Percentiles rank a stretch among this genome's conserved stretches.
phyloP scores from a whole-genome alignment of 148 eudicot species.

The Rhododendron mucronatum region DNA sequence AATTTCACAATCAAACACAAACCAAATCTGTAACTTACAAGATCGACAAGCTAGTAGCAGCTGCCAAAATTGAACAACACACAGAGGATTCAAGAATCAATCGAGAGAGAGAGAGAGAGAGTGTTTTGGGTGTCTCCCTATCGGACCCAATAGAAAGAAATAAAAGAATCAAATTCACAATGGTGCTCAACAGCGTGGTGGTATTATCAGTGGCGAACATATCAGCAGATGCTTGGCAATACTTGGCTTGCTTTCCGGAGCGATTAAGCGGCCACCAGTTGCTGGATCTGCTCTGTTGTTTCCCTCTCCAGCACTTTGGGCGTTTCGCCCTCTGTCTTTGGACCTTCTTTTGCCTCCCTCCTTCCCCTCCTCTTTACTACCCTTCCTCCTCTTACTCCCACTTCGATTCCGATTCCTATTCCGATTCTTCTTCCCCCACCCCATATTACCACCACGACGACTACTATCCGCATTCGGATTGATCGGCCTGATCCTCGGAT shows the following conservation, averaged over 20 bases:
- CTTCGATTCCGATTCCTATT: neutral
- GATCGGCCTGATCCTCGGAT: neutral
- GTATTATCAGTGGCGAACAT: conserved; percentile 24
- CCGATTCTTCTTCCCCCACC: neutral
- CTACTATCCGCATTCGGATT: conserved; percentile 18
- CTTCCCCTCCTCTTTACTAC: conserved; percentile 7
- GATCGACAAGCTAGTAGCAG: neutral
- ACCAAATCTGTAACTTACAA: neutral
- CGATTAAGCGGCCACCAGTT: conserved; percentile 20
- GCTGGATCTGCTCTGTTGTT: conserved; percentile 32
- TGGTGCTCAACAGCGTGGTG: conserved; percentile 27
- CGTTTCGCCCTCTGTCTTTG: conserved; percentile 29
- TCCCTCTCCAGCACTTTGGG: conserved; percentile 32
- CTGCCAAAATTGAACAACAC: neutral
- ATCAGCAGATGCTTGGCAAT: conserved; percentile 35
- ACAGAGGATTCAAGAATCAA: neutral
- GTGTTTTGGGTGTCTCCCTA: neutral
- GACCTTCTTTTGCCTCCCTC: conserved; percentile 37
- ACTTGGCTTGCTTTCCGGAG: conserved; percentile 27
- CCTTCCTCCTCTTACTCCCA: neutral
- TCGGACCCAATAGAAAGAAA: no score
- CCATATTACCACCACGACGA: neutral
- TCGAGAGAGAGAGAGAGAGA: neutral
- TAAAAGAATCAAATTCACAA: neutral
- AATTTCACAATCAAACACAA: neutral